Evolutionary conservation across 2,329 filamentous ascomycete species (phyloP), one percentile per base, ranked within the genome.

Genomic region (Cordyceps farinosa): DNA sequence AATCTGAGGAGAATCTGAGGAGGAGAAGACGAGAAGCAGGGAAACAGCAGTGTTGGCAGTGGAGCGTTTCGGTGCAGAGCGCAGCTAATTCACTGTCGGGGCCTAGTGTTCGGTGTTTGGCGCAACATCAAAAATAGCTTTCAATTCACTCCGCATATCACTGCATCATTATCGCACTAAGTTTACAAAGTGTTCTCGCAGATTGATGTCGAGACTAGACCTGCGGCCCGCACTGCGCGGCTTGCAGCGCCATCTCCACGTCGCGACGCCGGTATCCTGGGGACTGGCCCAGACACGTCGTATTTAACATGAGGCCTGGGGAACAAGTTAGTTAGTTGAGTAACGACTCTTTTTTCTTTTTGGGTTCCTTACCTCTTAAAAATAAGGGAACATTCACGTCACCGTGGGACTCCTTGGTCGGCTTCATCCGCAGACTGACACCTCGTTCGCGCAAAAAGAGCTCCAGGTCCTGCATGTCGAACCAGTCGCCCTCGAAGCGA

Each of bases 391-490:
- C 60, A n/a, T 62, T 62, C 3, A 62, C 10, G 10, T 62, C 60
- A 5, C 44, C 44, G 2, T 27, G 27, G n/a, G 52, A 40, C 45
- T 51, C 50, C 5, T 48, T 56, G n/a, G 29, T 44, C 1, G 56
- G 42, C 47, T 38, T 57, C 27, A 52, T 48, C 5, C 54, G 44
- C 34, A 67, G 42, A 7, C 52, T 58, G 11, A 65, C 51, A 8
- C 61, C 54, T 13, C 42, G 62, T 15, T 67, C 65, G 3, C 59
- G 22, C 3, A 67, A 44, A 40, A 52, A 66, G 9, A 64, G 63
- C 61, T 67, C 66, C 38, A 67, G 42, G 22, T 66, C 66, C 59
- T 66, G 66, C 65, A 67, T 64, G 29, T 67, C 65, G 44, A 67
- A 67, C 66, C 65, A 66, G 54, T 67, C 66, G 15, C 66, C 66